These are phyloP conservation scores for Starmerella lactis-condensi DNA, from an alignment of 805 yeast species.

Conservation along the genomic window DNA sequence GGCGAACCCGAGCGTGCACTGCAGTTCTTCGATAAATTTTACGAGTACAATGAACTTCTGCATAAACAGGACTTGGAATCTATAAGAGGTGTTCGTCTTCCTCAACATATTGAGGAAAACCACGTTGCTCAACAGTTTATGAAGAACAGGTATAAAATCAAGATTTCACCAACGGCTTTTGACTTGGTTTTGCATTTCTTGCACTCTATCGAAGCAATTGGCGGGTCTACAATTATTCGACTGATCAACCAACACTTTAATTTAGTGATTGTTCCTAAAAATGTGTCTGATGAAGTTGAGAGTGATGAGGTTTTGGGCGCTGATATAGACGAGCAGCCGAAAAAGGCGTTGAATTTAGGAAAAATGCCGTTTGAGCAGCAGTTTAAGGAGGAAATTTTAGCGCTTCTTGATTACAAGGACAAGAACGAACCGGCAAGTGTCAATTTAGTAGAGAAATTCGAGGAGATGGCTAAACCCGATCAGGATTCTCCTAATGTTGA, in stretches of 20 bases:
- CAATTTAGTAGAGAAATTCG: slow-evolving; percentile 48
- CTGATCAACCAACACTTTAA: slow-evolving; percentile 69
- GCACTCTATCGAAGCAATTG: slow-evolving; percentile 80
- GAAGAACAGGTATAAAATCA: slow-evolving; percentile 51
- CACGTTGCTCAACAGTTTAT: slow-evolving; percentile 61
- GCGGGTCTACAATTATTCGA: slow-evolving; percentile 74
- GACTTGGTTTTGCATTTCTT: slow-evolving; percentile 68
- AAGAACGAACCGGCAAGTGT: slow-evolving; percentile 18
- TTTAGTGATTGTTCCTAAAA: slow-evolving; percentile 13
- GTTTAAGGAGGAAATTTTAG: slow-evolving; percentile 62
- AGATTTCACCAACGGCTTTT: slow-evolving; percentile 66
- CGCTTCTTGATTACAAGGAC: slow-evolving; percentile 66
- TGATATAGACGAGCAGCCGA: slow-evolving; percentile 13
- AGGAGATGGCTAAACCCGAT: slow-evolving; percentile 34
- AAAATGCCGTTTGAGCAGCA: slow-evolving; percentile 74
- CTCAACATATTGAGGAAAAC: slow-evolving; percentile 69
- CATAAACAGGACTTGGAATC: slow-evolving; percentile 64
- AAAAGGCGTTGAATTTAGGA: slow-evolving; percentile 45
- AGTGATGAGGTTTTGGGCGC: slow-evolving; percentile 5
- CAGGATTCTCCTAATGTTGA: slow-evolving; percentile 49
- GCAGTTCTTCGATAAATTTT: slow-evolving; percentile 54
- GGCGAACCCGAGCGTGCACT: slow-evolving; percentile 41
- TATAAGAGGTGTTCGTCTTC: slow-evolving; percentile 54
- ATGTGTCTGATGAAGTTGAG: slow-evolving; percentile 7
- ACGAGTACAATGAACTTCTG: slow-evolving; percentile 49